phyloP scores from a whole-genome alignment of 2,329 filamentous ascomycete species.

The Westerdykella aurantiaca region DNA sequence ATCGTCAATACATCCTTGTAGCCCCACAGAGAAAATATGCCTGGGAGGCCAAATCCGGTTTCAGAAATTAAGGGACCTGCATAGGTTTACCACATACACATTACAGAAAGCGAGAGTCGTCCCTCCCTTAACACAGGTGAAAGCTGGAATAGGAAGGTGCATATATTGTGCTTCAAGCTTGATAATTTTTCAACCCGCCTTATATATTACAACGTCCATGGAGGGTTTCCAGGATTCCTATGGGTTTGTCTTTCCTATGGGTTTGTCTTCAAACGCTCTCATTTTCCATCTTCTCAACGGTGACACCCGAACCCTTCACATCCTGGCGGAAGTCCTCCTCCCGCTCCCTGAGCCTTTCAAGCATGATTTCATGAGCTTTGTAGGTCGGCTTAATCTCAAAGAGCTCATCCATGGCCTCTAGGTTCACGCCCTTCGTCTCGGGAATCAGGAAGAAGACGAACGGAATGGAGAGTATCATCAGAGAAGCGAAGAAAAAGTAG shows the following conservation, averaged over 20 bases:
- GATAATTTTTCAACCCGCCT: too few species aligned
- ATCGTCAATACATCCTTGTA: too few species aligned
- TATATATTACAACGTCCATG: too few species aligned
- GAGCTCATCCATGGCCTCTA: slow-evolving; percentile 45
- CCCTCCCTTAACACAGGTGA: too few species aligned
- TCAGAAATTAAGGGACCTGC: neutral
- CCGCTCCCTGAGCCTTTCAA: slow-evolving; percentile 33
- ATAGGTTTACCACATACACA: neutral
- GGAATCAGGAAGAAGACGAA: slow-evolving; percentile 44
- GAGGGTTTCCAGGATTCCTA: too few species aligned
- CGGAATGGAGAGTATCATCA: slow-evolving; percentile 42
- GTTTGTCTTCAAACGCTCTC: slow-evolving; percentile 1
- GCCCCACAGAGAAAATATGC: too few species aligned
- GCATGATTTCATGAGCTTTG: slow-evolving; percentile 38
- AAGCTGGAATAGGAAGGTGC: too few species aligned
- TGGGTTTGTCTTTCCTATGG: too few species aligned
- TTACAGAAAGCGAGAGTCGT: neutral
- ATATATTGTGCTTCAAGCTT: slow-evolving; percentile 1
- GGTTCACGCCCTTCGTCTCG: slow-evolving; percentile 42
- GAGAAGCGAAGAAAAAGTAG: slow-evolving; percentile 45
- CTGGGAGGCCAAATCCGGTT: too few species aligned
- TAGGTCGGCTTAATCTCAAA: slow-evolving; percentile 41
- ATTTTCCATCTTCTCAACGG: slow-evolving; percentile 33
- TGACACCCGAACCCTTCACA: slow-evolving; percentile 16
- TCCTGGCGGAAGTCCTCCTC: slow-evolving; percentile 42